Evolutionary conservation across 768 basidiomycete genomes (phyloP), one percentile per base, ranked within the genome.

Genomic region (Dacryopinax spathularia): DNA sequence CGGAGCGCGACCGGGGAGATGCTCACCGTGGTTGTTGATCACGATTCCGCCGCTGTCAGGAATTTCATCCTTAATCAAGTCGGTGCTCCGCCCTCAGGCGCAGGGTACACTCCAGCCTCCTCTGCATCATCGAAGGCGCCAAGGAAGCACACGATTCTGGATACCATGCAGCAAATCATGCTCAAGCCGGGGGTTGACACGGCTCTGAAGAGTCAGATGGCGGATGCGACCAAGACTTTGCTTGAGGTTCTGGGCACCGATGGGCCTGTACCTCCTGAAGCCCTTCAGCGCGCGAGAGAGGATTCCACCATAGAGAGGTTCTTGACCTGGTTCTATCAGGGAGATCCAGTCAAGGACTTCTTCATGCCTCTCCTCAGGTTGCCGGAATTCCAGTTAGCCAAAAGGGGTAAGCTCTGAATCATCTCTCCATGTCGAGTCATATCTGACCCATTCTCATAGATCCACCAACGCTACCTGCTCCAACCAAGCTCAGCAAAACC

Each of bases 241-340:
- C 73, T 98, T 69, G 93, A 97, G 68, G 78, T 89, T 64, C 87
- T 88, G 2, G 78, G 79, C 0, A 71, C 71, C 5, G 67, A 69
- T 12, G 71, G 69, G 2, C 65, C 66, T 20, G 48, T 29, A 6
- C 48, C 48, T 2, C 69, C 70, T 25, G 73, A 75, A 73, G 80
- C 77, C 33, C 64, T 68, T 12, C 67, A 65, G 29, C 84, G 86
- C 4, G 69, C 75, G 62, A 91, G 88, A 73, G 93, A 95, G 67
- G 89, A 91, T 62, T 87, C 88, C 5, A 82, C 84, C 34, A 87
- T 86, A 1, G 96, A 98, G 73, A 82, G 84, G 63, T 99, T 93
- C 78, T 78, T 94, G 70, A 88, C 93, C 36, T 91, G 91, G 72
- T 95, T 97, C 74, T 97, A 97, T 77, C 91, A 91, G 73, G 78